Base-by-base conservation (phyloP, 371 early-diverging fungal species). In the Homolaphlyctis polyrhiza region DNA sequence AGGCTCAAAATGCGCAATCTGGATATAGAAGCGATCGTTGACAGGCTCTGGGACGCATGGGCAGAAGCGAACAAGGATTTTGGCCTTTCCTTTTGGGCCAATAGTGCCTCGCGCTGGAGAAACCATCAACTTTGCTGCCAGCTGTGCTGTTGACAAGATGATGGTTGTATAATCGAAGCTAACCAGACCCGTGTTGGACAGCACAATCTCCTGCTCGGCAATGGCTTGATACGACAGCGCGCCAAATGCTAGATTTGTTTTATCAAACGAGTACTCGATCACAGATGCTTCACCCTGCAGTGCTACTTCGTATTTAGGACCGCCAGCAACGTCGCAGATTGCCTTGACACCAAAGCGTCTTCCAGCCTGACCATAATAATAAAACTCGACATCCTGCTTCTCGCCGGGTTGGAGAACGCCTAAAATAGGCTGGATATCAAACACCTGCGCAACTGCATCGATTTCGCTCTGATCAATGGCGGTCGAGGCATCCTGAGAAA, bases 1-100 rank as follows among this genome's bases (percentile, higher is more conserved):
- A 13, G 83, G 79, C 60, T 82, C 83, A 66, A 74, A 77, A 25
- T 77, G 63, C 3, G 77, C 81, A 16, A 83, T 66, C 65, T 77
- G 70, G 55, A 83, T 62, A 55, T 54, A 77, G 48, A 83, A 82
- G 35, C 25, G 58, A 28, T 77, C 82, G 30, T 75, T 68, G 11
- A 78, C 57, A 14, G 60, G 49, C 33, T 80, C 81, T 0, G 84
- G 84, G 18, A 74, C 67, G 2, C 63, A 64, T 11, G 72, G 57
- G 57, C 79, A 81, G 52, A 75, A 77, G 35, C 71, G 62, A 3
- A 80, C 67, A 2, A 68, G 52, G 2, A 83, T 65, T 47, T 69
- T 72, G 48, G 77, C 76, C 51, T 66, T 66, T 30, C 70, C 70
- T 30, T 70, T 70, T 0, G 79, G 74, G 1, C 57, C 30, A 27